Percentiles rank a stretch among this genome's conserved stretches.
These are phyloP conservation scores for Austroboletus eburneus DNA, from an alignment of 768 basidiomycete genomes.

Conservation along the genomic window DNA sequence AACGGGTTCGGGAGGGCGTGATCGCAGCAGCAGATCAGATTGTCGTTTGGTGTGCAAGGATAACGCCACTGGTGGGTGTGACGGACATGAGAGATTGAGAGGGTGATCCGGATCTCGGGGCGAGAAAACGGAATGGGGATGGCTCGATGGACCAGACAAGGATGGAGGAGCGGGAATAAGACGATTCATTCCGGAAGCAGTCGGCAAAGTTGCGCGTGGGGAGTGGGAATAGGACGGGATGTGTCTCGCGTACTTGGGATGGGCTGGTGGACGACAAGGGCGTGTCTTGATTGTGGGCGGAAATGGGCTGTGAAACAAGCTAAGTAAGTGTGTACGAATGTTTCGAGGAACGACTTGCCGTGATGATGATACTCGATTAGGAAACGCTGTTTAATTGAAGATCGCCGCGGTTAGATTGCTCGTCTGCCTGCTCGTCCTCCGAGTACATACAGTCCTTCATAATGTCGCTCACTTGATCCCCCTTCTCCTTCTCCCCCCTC, in stretches of 20 bases:
- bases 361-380: constrained; percentile 9
- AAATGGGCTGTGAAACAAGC: constrained; percentile 10
- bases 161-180: constrained; percentile 10
- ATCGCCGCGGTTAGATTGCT: constrained; percentile 13
- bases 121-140: constrained; percentile 4
- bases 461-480: constrained; percentile 10
- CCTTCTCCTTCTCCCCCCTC: too few species aligned
- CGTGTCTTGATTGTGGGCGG: constrained; percentile 10
- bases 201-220: constrained; percentile 7
- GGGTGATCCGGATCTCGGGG: constrained; percentile 10
- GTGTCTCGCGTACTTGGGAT: constrained; percentile 8
- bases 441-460: neutral
- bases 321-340: constrained; percentile 1
- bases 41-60: constrained; percentile 2
- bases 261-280: constrained; percentile 9
- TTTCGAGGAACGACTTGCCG: constrained; percentile 8
- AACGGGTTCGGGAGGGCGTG: constrained; percentile 9
- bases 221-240: constrained; percentile 11
- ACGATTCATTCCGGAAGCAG: constrained; percentile 3
- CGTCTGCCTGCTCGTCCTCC: neutral
- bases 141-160: constrained; percentile 2
- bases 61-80: too few species aligned
- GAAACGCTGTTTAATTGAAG: constrained; percentile 12
- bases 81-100: constrained; percentile 2
- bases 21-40: constrained; percentile 22